phyloP scores from a whole-genome alignment of 2,329 filamentous ascomycete genomes.

The Exophiala sp. region DNA sequence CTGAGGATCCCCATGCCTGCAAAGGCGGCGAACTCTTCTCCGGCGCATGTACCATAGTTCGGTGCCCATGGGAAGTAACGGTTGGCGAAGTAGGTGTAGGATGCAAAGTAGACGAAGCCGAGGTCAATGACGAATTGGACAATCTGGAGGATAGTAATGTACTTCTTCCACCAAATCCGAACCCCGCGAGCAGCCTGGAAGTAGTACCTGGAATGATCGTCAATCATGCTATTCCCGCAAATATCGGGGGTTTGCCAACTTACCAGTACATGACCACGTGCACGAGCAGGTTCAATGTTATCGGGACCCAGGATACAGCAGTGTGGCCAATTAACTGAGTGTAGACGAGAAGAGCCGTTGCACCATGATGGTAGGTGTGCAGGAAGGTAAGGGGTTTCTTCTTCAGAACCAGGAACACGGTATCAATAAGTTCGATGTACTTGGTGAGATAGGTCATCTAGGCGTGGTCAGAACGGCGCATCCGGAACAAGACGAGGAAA shows the following conservation, averaged over 20 bases:
- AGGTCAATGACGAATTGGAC: slow-evolving; percentile 96
- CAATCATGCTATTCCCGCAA: neutral
- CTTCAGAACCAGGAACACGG: slow-evolving; percentile 95
- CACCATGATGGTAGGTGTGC: slow-evolving; percentile 97
- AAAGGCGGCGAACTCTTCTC: slow-evolving; percentile 94
- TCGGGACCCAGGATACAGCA: slow-evolving; percentile 89
- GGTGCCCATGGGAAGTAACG: slow-evolving; percentile 83
- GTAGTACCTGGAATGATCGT: slow-evolving; percentile 80
- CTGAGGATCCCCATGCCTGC: slow-evolving; percentile 85
- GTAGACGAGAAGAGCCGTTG: slow-evolving; percentile 94
- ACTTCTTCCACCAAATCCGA: slow-evolving; percentile 99
- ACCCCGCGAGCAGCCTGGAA: slow-evolving; percentile 96
- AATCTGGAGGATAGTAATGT: slow-evolving; percentile 96
- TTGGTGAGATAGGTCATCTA: slow-evolving; percentile 98
- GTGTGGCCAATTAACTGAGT: slow-evolving; percentile 91
- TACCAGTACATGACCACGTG: slow-evolving; percentile 99
- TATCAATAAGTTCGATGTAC: slow-evolving; percentile 92
- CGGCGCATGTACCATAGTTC: slow-evolving; percentile 78
- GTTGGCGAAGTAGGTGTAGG: slow-evolving; percentile 96
- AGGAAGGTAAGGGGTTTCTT: slow-evolving; percentile 99
- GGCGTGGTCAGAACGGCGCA: slow-evolving; percentile 9
- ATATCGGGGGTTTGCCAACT: neutral
- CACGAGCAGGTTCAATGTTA: slow-evolving; percentile 84
- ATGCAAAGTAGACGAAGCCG: slow-evolving; percentile 96
- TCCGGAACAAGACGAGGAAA: neutral